Conservation (phyloP, 306 rosid species). For the Citrullus amarus region DNA sequence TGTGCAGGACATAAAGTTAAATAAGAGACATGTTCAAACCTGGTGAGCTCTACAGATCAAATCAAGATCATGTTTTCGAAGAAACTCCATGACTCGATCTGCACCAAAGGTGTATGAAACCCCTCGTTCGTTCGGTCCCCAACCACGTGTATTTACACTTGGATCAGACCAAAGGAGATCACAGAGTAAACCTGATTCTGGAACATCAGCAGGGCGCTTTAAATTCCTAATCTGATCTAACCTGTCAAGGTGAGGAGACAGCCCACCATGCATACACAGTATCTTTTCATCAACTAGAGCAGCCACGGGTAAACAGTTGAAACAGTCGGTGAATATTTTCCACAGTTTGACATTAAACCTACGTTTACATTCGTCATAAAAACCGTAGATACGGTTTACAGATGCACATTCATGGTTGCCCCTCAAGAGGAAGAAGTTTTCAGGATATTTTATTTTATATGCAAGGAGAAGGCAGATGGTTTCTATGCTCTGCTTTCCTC, state of each 20-base stretch:
- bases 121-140: constrained; percentile 77
- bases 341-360: constrained; percentile 64
- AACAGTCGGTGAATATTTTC: constrained; percentile 71
- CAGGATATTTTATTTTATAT: constrained; percentile 69
- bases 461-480: constrained; percentile 90
- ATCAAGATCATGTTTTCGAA: constrained; percentile 58
- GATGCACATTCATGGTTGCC: constrained; percentile 98
- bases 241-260: constrained; percentile 53
- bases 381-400: constrained; percentile 74
- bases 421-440: constrained; percentile 71
- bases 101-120: constrained; percentile 74
- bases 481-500: constrained; percentile 83
- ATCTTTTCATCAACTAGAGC: constrained; percentile 74
- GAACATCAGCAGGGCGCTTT: constrained; percentile 56
- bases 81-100: constrained; percentile 51
- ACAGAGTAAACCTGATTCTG: constrained; percentile 64
- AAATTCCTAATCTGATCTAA: constrained; percentile 48
- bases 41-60: constrained; percentile 86
- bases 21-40: constrained; percentile 20
- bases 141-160: constrained; percentile 37
- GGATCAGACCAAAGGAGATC: constrained; percentile 96
- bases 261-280: constrained; percentile 89
- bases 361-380: constrained; percentile 80
- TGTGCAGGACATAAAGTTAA: background rate
- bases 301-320: constrained; percentile 84